A percentile compares a stretch with the other conserved stretches of the same genome.
phyloP scores from a whole-genome alignment of 345 rosid genomes.

The Limnanthes douglasii region DNA sequence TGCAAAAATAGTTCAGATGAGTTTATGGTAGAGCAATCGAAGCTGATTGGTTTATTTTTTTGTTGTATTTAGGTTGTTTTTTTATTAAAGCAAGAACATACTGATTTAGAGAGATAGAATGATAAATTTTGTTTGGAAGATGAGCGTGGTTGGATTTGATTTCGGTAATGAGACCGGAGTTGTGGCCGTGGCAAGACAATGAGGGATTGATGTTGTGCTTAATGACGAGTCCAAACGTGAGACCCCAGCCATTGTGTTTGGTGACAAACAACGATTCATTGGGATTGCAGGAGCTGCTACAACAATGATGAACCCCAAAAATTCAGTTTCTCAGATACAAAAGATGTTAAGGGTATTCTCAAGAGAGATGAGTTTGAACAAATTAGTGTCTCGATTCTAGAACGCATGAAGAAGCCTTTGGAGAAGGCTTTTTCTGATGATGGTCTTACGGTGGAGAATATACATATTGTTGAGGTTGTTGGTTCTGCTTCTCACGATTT shows the following conservation, averaged over 20 bases:
- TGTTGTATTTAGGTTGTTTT: too few species aligned
- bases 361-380: slow-evolving; percentile 91
- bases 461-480: slow-evolving; percentile 84
- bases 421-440: slow-evolving; percentile 87
- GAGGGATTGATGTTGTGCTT: slow-evolving; percentile 97
- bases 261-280: slow-evolving; percentile 89
- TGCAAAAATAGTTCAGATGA: too few species aligned
- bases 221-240: slow-evolving; percentile 98
- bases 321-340: slow-evolving; percentile 92
- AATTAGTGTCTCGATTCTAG: slow-evolving; percentile 63
- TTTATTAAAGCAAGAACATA: too few species aligned
- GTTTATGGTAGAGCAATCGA: too few species aligned
- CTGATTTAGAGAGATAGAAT: too few species aligned
- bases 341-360: slow-evolving; percentile 74
- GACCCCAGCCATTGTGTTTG: slow-evolving; percentile 88
- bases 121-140: too few species aligned
- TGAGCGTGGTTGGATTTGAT: slow-evolving; percentile 99
- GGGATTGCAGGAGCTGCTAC: slow-evolving; percentile 98
- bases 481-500: slow-evolving; percentile 86
- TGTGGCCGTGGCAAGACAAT: slow-evolving; percentile 97
- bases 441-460: slow-evolving; percentile 49
- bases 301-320: slow-evolving; percentile 84
- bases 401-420: slow-evolving; percentile 75
- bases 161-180: slow-evolving; percentile 90
- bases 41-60: too few species aligned